phyloP scores from a whole-genome alignment of 805 yeast genomes.

The Cyberlindnera meyerae region DNA sequence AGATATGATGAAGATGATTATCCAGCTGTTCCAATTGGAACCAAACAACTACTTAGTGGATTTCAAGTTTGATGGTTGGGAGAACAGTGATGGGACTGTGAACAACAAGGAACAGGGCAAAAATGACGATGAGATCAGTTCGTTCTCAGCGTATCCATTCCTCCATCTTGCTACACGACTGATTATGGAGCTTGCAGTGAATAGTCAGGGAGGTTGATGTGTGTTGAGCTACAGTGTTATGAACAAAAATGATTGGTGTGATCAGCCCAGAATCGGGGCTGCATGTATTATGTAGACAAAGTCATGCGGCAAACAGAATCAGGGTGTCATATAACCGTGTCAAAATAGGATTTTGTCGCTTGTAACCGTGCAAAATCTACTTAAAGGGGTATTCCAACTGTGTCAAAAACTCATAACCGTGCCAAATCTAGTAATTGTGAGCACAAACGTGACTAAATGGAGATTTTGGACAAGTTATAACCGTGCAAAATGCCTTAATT shows the following conservation, averaged over 20 bases:
- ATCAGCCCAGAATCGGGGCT: neutral
- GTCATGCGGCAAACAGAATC: no score
- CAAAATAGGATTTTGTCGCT: no score
- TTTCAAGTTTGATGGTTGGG: slow-evolving; percentile 97
- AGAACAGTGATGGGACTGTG: slow-evolving; percentile 39
- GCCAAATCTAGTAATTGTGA: no score
- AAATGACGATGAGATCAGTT: slow-evolving; percentile 69
- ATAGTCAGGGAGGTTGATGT: slow-evolving; percentile 53
- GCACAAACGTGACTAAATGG: no score
- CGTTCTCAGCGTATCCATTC: slow-evolving; percentile 95
- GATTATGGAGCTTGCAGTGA: slow-evolving; percentile 96
- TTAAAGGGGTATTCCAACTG: no score
- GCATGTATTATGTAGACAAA: neutral
- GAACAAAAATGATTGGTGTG: neutral
- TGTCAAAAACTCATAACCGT: no score
- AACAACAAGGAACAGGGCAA: slow-evolving; percentile 25
- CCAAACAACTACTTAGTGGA: slow-evolving; percentile 95
- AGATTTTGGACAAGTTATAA: no score
- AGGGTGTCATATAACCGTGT: no score
- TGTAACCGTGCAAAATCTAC: no score
- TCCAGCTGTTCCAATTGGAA: slow-evolving; percentile 91
- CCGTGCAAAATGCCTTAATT: no score
- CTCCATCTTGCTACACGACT: slow-evolving; percentile 86
- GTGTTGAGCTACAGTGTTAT: no score
- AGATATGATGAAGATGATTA: slow-evolving; percentile 93